Evolutionary conservation across 441 rosid species (phyloP), one percentile per base, ranked within the genome.

Genomic region (Erysimum cheiri): DNA sequence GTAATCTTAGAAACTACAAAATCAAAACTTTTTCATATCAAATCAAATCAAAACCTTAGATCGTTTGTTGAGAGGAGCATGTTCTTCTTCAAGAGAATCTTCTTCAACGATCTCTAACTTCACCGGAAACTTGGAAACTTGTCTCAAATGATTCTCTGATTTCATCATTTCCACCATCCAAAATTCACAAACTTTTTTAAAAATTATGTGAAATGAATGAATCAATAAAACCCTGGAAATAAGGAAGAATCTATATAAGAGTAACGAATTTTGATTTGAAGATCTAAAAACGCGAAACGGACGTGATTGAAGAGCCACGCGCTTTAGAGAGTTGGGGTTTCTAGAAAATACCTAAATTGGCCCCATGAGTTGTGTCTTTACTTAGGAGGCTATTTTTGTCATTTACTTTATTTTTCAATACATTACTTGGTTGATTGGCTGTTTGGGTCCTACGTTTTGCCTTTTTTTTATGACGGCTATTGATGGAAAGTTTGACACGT

Each of bases 81-180:
- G 76, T 58, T 83, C 90, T 75, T 90, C 98, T 74, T 87, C 96
- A 67, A 87, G 75, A 22, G 77, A 49, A 66, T 94, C 97, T 72
- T 94, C 97, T 72, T 90, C 97, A 1, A 49, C 73, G 80, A 86
- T 85, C 96, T 92, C 99, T 33, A 84, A 67, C 80, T 90, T 94
- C 79, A 94, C 90, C 69, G 89, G 83, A 12, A 71, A 64, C 73
- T 81, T 59, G 28, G 49, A 59, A 58, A 32, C 32, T 59, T n/a
- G 2, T 26, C 15, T 50, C 6, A 50, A 22, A 22, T 22, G 33
- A 26, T 50, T 50, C 47, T 4, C 32, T 59, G 87, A 76, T 76
- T 80, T 85, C 93, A 85, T 90, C 82, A 87, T 79, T 72, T 83
- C 86, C 72, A 86, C 89, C 91, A 89, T 85, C 41, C 66, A 44